Base-by-base conservation (phyloP, 2,329 filamentous ascomycete species). In the Zarea fungicola region DNA sequence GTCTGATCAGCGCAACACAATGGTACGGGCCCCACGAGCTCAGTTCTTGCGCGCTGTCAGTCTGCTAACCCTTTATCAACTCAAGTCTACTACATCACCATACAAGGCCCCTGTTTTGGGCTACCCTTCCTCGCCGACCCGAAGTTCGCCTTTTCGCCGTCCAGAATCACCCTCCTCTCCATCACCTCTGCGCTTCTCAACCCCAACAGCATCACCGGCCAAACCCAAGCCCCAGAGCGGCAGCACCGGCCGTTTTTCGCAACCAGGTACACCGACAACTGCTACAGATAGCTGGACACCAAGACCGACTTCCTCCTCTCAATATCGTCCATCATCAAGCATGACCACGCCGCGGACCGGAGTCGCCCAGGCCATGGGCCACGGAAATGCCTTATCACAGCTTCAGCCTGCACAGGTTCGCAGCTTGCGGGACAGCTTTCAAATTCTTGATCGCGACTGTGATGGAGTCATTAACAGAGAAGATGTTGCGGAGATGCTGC, bases 371-470 rank as follows among this genome's bases (percentile, higher is more conserved):
- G 60, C 69, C 6, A 60, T 72, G 34, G 65, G 65, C 4, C 66
- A 71, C 47, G 72, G 74, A 28, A 81, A 76, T 58, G 74, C 82
- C 13, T 72, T 90, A 37, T 83, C 84, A 3, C 85, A 87, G 60
- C 70, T 97, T 35, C 87, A 92, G 31, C 83, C 89, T 3, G 76
- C 87, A 3, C 89, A 96, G 58, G 82, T 96, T 29, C 83, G 91
- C 60, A 88, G 89, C 58, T 80, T 99, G 68, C 82, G 93, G 52
- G 92, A 97, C 63, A 89, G 87, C 0, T 99, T 97, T 66, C 89
- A 95, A 66, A 90, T 96, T 51, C 76, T 99, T 40, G 93, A 97
- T 66, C 80, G 89, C 52, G 85, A 93, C 66, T 91, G 89, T 60
- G 89, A 93, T 61, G 91, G 92, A 16, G 74, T 80, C 43, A 84